A percentile compares a stretch with the other conserved stretches of the same genome.
Evolutionary conservation across 805 yeast species (phyloP).

Genomic region (Phaffomyces opuntiae): DNA sequence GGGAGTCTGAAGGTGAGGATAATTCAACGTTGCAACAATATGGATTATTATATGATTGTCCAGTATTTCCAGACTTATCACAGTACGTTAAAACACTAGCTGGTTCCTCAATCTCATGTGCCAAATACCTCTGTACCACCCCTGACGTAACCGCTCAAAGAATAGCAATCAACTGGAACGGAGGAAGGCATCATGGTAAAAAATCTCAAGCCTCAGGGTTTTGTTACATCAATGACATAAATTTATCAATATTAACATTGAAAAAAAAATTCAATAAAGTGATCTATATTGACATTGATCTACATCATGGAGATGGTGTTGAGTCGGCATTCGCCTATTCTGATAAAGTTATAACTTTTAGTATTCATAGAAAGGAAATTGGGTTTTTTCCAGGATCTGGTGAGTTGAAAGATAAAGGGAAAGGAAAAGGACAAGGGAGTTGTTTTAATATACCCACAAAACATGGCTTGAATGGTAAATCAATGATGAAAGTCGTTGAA

Average conservation of each 20-base stretch:
- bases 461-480: slow-evolving; percentile 47
- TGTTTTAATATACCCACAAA: slow-evolving; percentile 48
- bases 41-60: slow-evolving; percentile 60
- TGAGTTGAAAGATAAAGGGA: slow-evolving; percentile 27
- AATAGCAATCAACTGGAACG: slow-evolving; percentile 64
- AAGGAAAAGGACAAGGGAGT: slow-evolving; percentile 31
- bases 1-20: neutral
- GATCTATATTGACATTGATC: slow-evolving; percentile 62
- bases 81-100: slow-evolving; percentile 43
- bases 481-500: slow-evolving; percentile 30
- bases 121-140: slow-evolving; percentile 25
- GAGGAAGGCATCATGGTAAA: slow-evolving; percentile 70
- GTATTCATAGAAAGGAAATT: slow-evolving; percentile 54
- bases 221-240: slow-evolving; percentile 68
- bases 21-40: slow-evolving; percentile 21
- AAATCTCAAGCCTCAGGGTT: slow-evolving; percentile 56
- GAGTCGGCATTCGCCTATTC: slow-evolving; percentile 55
- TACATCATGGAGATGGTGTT: slow-evolving; percentile 82
- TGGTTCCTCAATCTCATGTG: slow-evolving; percentile 52
- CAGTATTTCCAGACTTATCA: slow-evolving; percentile 45
- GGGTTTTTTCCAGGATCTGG: slow-evolving; percentile 80
- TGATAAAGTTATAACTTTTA: slow-evolving; percentile 49
- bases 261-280: slow-evolving; percentile 40
- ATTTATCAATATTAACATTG: slow-evolving; percentile 45
- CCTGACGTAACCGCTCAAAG: neutral